phyloP scores from a whole-genome alignment of 148 eudicot species.

The Pouteria glomerata region DNA sequence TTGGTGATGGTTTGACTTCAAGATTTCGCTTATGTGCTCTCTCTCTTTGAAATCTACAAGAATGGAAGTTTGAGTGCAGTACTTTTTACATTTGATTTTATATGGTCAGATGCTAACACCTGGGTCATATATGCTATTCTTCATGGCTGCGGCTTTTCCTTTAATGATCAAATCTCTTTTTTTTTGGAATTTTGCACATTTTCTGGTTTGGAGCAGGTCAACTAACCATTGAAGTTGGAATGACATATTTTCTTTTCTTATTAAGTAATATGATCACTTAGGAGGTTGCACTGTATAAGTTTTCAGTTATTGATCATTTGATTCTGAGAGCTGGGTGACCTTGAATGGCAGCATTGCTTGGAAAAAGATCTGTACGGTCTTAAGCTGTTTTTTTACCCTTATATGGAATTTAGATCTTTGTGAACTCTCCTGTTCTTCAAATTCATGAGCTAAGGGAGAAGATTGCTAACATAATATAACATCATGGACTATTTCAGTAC shows the following conservation, averaged over 20 bases:
- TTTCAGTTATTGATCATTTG: neutral
- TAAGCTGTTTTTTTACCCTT: neutral
- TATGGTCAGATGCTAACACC: too few species aligned
- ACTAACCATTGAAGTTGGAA: neutral
- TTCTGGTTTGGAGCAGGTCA: neutral
- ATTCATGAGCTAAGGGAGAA: neutral
- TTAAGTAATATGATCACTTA: neutral
- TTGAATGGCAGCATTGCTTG: neutral
- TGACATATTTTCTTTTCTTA: neutral
- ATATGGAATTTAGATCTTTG: neutral
- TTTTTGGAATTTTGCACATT: too few species aligned
- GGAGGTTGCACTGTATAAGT: neutral
- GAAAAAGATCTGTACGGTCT: neutral
- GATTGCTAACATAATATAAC: neutral
- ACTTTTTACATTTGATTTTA: neutral
- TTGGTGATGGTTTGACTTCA: neutral
- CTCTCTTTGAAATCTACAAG: neutral
- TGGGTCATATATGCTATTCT: too few species aligned
- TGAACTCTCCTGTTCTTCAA: neutral
- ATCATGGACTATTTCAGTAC: neutral
- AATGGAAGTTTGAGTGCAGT: neutral
- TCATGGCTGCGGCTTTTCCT: too few species aligned
- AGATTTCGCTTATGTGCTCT: neutral
- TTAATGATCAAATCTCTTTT: too few species aligned
- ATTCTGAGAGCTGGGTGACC: neutral